A percentile compares a stretch with the other conserved stretches of the same genome.
phyloP scores from a whole-genome alignment of 2,329 filamentous ascomycete species.

The Monosporascus sp. region DNA sequence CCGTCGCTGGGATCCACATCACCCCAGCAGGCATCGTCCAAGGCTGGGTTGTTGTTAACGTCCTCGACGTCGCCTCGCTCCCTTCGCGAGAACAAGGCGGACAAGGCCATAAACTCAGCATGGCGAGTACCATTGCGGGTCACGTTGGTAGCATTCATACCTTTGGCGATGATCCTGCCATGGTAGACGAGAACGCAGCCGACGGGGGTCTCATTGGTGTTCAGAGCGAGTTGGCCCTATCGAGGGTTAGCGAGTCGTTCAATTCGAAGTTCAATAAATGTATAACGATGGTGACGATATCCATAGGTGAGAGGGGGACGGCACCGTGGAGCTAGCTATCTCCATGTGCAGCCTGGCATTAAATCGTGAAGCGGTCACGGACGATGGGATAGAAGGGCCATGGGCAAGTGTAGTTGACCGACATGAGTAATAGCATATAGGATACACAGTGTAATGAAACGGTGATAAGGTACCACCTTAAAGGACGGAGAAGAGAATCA shows the following conservation, averaged over 20 bases:
- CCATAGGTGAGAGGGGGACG: not conserved
- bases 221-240: conserved; percentile 78
- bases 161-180: conserved; percentile 72
- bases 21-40: conserved; percentile 37
- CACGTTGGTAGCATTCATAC: conserved; percentile 96
- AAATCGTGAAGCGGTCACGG: too few relatives aligned
- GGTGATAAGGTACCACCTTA: conserved; percentile 1
- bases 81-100: conserved; percentile 44
- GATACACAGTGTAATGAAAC: not conserved
- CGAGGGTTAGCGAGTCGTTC: conserved; percentile 14
- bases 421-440: too few relatives aligned
- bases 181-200: conserved; percentile 89
- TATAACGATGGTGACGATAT: not conserved
- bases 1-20: conserved; percentile 50
- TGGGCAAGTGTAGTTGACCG: too few relatives aligned
- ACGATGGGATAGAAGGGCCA: too few relatives aligned
- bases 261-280: not conserved
- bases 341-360: too few relatives aligned
- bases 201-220: conserved; percentile 87
- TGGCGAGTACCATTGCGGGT: conserved; percentile 89
- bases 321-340: too few relatives aligned
- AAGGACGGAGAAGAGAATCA: not conserved
- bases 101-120: conserved; percentile 87
- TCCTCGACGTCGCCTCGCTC: conserved; percentile 20
- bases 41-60: conserved; percentile 17